phyloP scores from a whole-genome alignment of 1,139 yeast genomes.

The Magnusiomyces suaveolens region DNA sequence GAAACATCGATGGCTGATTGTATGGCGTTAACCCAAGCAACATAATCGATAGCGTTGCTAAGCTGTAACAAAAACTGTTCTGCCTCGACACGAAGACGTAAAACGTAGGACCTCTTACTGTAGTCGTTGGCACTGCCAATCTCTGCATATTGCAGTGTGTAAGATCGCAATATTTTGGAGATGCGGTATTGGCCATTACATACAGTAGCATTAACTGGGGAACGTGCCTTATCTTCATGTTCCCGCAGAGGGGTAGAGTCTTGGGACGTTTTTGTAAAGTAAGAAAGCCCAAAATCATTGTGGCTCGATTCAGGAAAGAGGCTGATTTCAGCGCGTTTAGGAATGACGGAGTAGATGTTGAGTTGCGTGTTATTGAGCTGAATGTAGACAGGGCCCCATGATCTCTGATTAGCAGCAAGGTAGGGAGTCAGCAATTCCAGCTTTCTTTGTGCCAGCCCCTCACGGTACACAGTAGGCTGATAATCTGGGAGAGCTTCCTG shows the following conservation, averaged over 20 bases:
- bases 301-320: neutral
- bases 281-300: neutral
- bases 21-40: constrained; percentile 49
- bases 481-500: constrained; percentile 30
- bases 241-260: constrained; percentile 1
- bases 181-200: neutral
- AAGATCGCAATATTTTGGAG: constrained; percentile 27
- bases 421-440: constrained; percentile 32
- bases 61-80: constrained; percentile 57
- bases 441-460: constrained; percentile 29
- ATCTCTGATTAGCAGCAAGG: constrained; percentile 34
- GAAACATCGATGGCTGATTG: constrained; percentile 36
- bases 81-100: constrained; percentile 56
- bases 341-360: constrained; percentile 28
- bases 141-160: constrained; percentile 59
- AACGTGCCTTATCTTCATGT: constrained; percentile 1
- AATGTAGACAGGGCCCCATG: constrained; percentile 46
- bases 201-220: neutral
- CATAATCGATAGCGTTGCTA: constrained; percentile 41
- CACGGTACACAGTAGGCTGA: constrained; percentile 26
- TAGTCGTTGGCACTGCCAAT: constrained; percentile 66
- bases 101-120: constrained; percentile 46
- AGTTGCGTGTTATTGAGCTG: constrained; percentile 52
- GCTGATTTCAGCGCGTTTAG: too few relatives aligned
- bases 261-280: neutral